Base-by-base conservation (phyloP, 495 filamentous ascomycete species). In the Lophiotrema nucula region DNA sequence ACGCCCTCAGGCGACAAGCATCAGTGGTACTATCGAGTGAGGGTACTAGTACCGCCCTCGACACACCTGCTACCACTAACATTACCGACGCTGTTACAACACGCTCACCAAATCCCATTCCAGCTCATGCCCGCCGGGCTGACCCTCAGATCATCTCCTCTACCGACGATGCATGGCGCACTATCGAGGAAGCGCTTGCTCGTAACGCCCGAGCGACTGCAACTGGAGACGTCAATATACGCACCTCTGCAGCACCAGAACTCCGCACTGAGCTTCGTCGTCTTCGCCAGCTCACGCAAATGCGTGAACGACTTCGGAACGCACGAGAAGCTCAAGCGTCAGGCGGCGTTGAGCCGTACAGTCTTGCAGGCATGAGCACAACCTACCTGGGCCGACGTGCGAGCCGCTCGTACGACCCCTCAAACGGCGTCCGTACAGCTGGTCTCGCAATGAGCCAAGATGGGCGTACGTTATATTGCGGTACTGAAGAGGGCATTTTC, bases 161-260 rank as follows among this genome's bases (percentile, higher is more conserved):
- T 6, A 57, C 56, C 26, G 44, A 60, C 51, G 73, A 77, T 45
- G 69, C 76, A 18, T 79, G 74, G 74, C 73, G 70, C 31, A 74
- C 74, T 0, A 79, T 79, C 38, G 67, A 75, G 62, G 71, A 69
- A 23, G 69, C 73, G 22, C 74, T 76, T 60, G 65, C 66, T n/a
- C 63, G 69, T 19, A 70, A 64, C 44, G 62, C 62, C 16, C 56
- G 69, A 15, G 60, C 61, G 31, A 67, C 71, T 52, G 51, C 53
- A 50, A 45, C 21, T 28, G n/a, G n/a, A n/a, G n/a, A n/a, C n/a
- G 37, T 12, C 10, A 47, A 47, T 18, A 16, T 42, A 3, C 51
- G 52, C 21, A 43, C 53, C 19, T 48, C 67, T n/a, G 31, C 46
- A 12, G 46, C 51, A 15, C 51, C 56, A 21, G 60, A 64, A 35